phyloP scores from a whole-genome alignment of 768 basidiomycete genomes.

The Tephrocybe rancida region DNA sequence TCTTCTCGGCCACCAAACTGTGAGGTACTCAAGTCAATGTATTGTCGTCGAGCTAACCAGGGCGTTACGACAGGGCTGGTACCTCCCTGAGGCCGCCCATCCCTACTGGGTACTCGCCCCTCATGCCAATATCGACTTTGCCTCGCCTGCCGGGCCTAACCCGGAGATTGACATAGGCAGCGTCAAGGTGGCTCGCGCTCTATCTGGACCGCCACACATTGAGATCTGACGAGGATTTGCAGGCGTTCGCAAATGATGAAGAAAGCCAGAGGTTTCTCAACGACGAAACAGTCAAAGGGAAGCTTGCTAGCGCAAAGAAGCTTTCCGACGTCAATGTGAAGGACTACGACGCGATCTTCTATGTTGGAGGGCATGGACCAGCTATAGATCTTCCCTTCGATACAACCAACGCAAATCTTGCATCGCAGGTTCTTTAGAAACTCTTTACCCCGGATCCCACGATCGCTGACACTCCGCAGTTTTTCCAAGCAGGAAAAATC shows the following conservation, averaged over 20 bases:
- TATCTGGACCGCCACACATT: neutral
- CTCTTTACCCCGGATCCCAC: neutral
- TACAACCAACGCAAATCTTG: slow-evolving; percentile 56
- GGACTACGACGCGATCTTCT: slow-evolving; percentile 77
- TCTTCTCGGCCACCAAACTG: slow-evolving; percentile 52
- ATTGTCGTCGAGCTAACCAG: neutral
- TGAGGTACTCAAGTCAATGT: slow-evolving; percentile 27
- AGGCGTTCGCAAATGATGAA: slow-evolving; percentile 57
- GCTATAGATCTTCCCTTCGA: slow-evolving; percentile 70
- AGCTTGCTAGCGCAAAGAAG: slow-evolving; percentile 59
- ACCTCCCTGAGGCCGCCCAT: slow-evolving; percentile 76
- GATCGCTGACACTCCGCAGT: slow-evolving; percentile 37
- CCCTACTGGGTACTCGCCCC: slow-evolving; percentile 62
- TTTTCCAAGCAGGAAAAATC: slow-evolving; percentile 68
- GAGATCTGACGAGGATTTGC: neutral
- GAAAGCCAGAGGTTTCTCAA: slow-evolving; percentile 58
- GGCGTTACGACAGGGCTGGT: slow-evolving; percentile 61
- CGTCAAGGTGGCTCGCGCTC: slow-evolving; percentile 41
- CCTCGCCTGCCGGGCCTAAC: slow-evolving; percentile 63
- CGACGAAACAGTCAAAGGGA: slow-evolving; percentile 52
- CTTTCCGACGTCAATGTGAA: slow-evolving; percentile 57
- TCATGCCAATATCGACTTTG: slow-evolving; percentile 58
- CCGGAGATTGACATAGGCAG: slow-evolving; percentile 68
- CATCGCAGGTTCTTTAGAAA: slow-evolving; percentile 45
- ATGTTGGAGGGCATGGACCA: slow-evolving; percentile 81